Percentiles rank a stretch among this genome's conserved stretches.
Evolutionary conservation across 495 filamentous ascomycete genomes (phyloP).

Genomic region (Hypoxylon subgilvum): DNA sequence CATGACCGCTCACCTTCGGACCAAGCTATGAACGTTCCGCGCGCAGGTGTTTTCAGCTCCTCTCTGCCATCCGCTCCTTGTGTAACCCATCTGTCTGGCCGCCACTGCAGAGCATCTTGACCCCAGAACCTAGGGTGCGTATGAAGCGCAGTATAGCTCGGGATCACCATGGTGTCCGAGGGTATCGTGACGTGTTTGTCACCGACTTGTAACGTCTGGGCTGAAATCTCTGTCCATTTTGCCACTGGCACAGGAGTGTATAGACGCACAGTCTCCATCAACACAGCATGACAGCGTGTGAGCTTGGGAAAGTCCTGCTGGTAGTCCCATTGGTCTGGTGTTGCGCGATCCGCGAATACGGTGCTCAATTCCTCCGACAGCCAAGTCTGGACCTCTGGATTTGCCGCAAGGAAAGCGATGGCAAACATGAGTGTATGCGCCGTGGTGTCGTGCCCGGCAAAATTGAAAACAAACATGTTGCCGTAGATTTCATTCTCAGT

Average conservation of each 20-base stretch:
- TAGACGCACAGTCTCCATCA: constrained; percentile 61
- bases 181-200: constrained; percentile 27
- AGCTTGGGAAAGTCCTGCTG: too few species aligned
- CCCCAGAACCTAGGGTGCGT: constrained; percentile 41
- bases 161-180: constrained; percentile 17
- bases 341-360: too few species aligned
- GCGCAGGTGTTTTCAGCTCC: too few species aligned
- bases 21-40: too few species aligned
- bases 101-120: constrained; percentile 41
- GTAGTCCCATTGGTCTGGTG: too few species aligned
- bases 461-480: constrained; percentile 61
- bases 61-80: too few species aligned
- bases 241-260: constrained; percentile 52
- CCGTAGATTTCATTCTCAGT: constrained; percentile 48
- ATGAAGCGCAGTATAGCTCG: constrained; percentile 33
- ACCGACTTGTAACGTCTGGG: constrained; percentile 26
- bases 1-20: too few species aligned
- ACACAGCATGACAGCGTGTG: constrained; percentile 53
- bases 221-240: constrained; percentile 44
- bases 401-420: constrained; percentile 53
- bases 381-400: constrained; percentile 55
- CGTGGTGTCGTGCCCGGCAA: constrained; percentile 63
- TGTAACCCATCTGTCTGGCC: too few species aligned
- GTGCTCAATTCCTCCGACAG: constrained; percentile 39
- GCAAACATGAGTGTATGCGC: constrained; percentile 59